These are phyloP conservation scores for Chalara sp. DNA, from an alignment of 2,329 filamentous ascomycete species.

Conservation along the genomic window DNA sequence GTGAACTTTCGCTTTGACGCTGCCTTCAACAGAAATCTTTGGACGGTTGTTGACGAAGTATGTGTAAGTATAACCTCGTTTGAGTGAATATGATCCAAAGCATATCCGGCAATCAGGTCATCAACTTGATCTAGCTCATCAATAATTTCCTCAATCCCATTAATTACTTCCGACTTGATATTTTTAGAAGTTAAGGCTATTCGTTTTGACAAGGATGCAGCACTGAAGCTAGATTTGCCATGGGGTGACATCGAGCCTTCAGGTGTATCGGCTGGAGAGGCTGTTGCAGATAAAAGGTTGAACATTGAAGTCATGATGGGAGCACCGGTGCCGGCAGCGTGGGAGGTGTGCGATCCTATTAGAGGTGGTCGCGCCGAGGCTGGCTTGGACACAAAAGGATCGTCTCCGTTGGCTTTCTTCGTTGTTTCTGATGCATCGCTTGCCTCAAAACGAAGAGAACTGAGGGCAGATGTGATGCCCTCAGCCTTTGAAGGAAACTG, in stretches of 20 bases:
- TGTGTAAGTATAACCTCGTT: constrained; percentile 90
- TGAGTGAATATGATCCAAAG: constrained; percentile 86
- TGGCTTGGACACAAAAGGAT: constrained; percentile 15
- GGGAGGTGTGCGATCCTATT: constrained; percentile 54
- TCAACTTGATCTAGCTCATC: constrained; percentile 92
- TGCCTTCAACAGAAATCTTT: constrained; percentile 82
- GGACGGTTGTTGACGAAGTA: constrained; percentile 77
- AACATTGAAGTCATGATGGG: constrained; percentile 68
- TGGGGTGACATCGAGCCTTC: constrained; percentile 38
- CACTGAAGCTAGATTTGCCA: constrained; percentile 24
- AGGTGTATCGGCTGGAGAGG: constrained; percentile 47
- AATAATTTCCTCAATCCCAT: constrained; percentile 91
- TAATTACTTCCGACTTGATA: constrained; percentile 82
- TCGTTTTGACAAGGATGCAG: constrained; percentile 20
- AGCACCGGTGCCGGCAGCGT: constrained; percentile 46
- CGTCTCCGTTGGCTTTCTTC: constrained; percentile 15
- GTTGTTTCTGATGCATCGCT: constrained; percentile 19
- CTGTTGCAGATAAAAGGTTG: constrained; percentile 70
- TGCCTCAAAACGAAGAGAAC: constrained; percentile 22
- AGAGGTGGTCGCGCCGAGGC: constrained; percentile 51
- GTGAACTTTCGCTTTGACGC: constrained; percentile 89
- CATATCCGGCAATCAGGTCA: constrained; percentile 83
- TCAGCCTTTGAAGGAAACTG: constrained; percentile 7
- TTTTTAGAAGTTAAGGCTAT: constrained; percentile 44
- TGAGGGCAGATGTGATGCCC: constrained; percentile 12